Evolutionary conservation across 2,329 filamentous ascomycete species (phyloP).

Genomic region (Lomentospora prolificans): DNA sequence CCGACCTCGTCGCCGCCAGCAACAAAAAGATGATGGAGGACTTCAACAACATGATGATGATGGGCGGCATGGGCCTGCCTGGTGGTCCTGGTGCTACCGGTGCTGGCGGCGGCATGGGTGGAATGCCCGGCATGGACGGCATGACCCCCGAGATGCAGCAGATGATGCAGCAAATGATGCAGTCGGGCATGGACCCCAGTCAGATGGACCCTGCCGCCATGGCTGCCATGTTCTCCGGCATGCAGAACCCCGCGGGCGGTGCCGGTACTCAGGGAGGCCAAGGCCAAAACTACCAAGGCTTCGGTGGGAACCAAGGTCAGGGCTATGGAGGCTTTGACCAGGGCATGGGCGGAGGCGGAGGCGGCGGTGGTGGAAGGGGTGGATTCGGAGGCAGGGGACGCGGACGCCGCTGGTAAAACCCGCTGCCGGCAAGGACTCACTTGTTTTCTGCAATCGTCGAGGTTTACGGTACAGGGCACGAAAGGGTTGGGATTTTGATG

Average conservation of each 20-base stretch:
- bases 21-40: slow-evolving; percentile 74
- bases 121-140: slow-evolving; percentile 51
- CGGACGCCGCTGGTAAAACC: slow-evolving; percentile 2
- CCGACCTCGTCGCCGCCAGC: slow-evolving; percentile 50
- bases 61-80: slow-evolving; percentile 34
- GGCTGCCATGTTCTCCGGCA: slow-evolving; percentile 49
- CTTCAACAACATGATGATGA: slow-evolving; percentile 60
- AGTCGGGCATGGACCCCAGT: slow-evolving; percentile 52
- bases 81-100: slow-evolving; percentile 22
- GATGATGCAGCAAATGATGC: slow-evolving; percentile 65
- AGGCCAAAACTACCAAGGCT: slow-evolving; percentile 41
- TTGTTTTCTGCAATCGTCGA: background rate
- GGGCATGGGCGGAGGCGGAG: slow-evolving; percentile 30
- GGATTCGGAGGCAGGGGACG: slow-evolving; percentile 8
- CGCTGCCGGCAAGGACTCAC: background rate
- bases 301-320: slow-evolving; percentile 42
- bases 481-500: background rate
- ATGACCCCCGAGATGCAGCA: slow-evolving; percentile 57
- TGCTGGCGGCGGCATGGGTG: slow-evolving; percentile 20
- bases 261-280: slow-evolving; percentile 37
- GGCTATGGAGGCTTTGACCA: slow-evolving; percentile 40
- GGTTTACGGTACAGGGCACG: background rate
- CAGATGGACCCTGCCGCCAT: slow-evolving; percentile 55
- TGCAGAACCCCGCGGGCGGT: slow-evolving; percentile 38
- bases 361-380: slow-evolving; percentile 22